Percentiles rank a stretch among this genome's conserved stretches.
phyloP scores from a whole-genome alignment of 2,329 filamentous ascomycete species.

The Talaromyces sp. region DNA sequence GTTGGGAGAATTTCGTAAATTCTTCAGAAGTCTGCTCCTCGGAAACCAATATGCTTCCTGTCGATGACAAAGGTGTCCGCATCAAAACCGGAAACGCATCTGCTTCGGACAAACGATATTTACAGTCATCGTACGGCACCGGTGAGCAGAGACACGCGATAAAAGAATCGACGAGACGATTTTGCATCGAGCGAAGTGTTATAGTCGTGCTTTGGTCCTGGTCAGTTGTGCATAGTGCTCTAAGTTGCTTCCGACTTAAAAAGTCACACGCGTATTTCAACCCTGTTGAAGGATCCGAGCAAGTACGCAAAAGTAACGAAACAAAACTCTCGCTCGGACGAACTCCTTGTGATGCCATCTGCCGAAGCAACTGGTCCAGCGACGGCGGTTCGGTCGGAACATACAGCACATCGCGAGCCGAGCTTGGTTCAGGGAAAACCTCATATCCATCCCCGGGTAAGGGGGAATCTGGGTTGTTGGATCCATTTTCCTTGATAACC shows the following conservation, averaged over 20 bases:
- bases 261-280: slow-evolving; percentile 29
- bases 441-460: slow-evolving; percentile 56
- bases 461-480: slow-evolving; percentile 21
- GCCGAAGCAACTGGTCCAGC: slow-evolving; percentile 46
- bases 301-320: slow-evolving; percentile 46
- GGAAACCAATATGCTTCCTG: slow-evolving; percentile 4
- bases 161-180: slow-evolving; percentile 41
- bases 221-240: slow-evolving; percentile 24
- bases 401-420: slow-evolving; percentile 55
- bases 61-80: slow-evolving; percentile 13
- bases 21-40: slow-evolving; percentile 8
- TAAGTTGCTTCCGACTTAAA: slow-evolving; percentile 34
- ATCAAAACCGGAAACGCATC: slow-evolving; percentile 27
- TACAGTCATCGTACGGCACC: slow-evolving; percentile 6
- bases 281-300: slow-evolving; percentile 35
- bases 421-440: slow-evolving; percentile 50
- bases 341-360: slow-evolving; percentile 46
- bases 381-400: slow-evolving; percentile 51
- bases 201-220: slow-evolving; percentile 14
- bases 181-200: slow-evolving; percentile 26
- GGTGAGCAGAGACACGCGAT: slow-evolving; percentile 37
- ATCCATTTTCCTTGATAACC: slow-evolving; percentile 9
- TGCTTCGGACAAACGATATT: slow-evolving; percentile 15
- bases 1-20: slow-evolving; percentile 20
- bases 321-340: slow-evolving; percentile 42